Evolutionary conservation across 768 basidiomycete species (phyloP).

Genomic region (Lentinus tigrinus): DNA sequence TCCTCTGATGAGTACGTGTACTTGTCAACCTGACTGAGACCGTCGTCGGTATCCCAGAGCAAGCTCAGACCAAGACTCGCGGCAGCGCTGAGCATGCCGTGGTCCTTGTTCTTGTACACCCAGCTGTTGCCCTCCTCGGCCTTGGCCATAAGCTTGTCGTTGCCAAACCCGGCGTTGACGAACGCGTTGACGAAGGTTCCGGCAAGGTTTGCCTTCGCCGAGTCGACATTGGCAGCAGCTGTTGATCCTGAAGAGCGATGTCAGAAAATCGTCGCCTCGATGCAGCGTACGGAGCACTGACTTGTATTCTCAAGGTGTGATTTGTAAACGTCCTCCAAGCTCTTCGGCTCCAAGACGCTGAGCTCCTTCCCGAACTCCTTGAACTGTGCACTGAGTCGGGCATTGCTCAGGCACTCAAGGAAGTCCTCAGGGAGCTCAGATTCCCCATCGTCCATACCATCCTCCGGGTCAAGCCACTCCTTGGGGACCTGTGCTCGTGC

Average conservation of each 20-base stretch:
- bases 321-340: conserved; percentile 96
- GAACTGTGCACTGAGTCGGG: conserved; percentile 81
- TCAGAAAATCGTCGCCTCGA: not conserved
- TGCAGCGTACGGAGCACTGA: conserved; percentile 31
- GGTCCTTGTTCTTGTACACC: conserved; percentile 99
- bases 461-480: conserved; percentile 74
- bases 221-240: conserved; percentile 79
- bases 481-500: conserved; percentile 89
- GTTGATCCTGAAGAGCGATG: conserved; percentile 48
- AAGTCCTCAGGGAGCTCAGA: conserved; percentile 79
- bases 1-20: conserved; percentile 97
- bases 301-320: conserved; percentile 90
- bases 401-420: conserved; percentile 82
- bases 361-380: conserved; percentile 91
- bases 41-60: conserved; percentile 95
- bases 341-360: conserved; percentile 85
- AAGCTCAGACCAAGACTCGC: conserved; percentile 92
- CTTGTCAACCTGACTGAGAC: conserved; percentile 92
- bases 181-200: conserved; percentile 99
- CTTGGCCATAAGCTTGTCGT: conserved; percentile 97
- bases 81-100: conserved; percentile 96
- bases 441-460: conserved; percentile 49
- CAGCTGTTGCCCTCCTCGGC: conserved; percentile 96
- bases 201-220: conserved; percentile 90
- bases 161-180: conserved; percentile 97